Evolutionary conservation across 352 stramenopile species (phyloP), one percentile per base, ranked within the genome.

Genomic region (Phytopythium boreale): DNA sequence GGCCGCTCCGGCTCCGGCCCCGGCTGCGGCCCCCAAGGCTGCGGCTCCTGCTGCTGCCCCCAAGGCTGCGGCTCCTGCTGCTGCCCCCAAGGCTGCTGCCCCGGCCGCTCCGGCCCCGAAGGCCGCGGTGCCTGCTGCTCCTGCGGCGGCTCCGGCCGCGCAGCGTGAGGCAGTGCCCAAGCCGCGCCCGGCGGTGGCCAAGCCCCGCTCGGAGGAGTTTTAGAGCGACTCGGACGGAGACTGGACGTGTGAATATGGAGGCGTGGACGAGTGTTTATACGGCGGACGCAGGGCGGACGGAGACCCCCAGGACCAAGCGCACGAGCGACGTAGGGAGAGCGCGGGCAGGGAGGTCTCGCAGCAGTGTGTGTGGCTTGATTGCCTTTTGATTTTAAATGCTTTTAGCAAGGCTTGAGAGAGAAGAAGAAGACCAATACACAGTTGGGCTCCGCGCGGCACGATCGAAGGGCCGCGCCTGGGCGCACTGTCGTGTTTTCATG

Each of bases 141-240:
- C 57, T 20, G 55, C 47, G 47, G 22, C 47, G 5, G 51, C 51
- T 1, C 52, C 52, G 31, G 31, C 49, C 31, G n/a, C 37, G 24
- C 56, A 51, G 41, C 56, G 56, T 19, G 56, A 62, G 56, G 56
- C 56, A 2, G 56, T 62, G 56, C 56, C 56, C 39, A 53, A 73
- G 64, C 66, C 68, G 27, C 74, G 74, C 27, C 55, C 55, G n/a
- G 31, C 58, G 9, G 27, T 63, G 17, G 43, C 50, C 52, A 68
- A 79, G 66, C 65, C 65, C 62, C 74, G 69, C 49, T 77, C 71
- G 20, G 68, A 79, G 66, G 74, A 81, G 61, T 81, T 81, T 61
- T 79, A 81, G 61, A 73, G 75, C 77, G 65, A 68, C 36, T 17
- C 11, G 43, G 43, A n/a, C 8, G 31, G 27, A 22, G 26, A 26